Conservation (phyloP, 2,329 filamentous ascomycete species). For the Xylaria sp. region DNA sequence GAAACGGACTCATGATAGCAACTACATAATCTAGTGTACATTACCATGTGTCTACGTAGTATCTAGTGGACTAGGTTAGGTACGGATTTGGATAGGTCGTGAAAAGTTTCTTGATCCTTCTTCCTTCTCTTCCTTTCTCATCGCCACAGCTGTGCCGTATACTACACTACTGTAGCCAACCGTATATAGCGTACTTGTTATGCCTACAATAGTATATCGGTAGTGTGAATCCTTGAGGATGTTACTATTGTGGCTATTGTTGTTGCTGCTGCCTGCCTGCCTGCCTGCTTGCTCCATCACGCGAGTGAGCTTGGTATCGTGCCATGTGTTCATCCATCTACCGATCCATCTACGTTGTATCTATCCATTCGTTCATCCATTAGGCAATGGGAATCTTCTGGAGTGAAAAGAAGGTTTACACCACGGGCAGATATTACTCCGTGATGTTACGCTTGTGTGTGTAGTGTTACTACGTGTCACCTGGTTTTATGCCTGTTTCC, state of each 20-base stretch:
- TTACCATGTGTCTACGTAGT: too few relatives aligned
- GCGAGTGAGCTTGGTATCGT: neutral
- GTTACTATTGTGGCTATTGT: neutral
- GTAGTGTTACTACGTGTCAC: too few relatives aligned
- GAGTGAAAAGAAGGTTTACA: too few relatives aligned
- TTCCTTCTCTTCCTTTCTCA: neutral
- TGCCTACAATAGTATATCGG: neutral
- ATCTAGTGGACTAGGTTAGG: too few relatives aligned
- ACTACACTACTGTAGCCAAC: too few relatives aligned
- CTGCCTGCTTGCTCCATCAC: neutral
- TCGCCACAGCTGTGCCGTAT: neutral
- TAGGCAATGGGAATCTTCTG: too few relatives aligned
- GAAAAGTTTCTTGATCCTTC: neutral
- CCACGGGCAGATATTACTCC: neutral
- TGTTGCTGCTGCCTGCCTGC: neutral
- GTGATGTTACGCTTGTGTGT: too few relatives aligned
- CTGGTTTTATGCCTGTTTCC: neutral
- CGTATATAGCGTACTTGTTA: neutral
- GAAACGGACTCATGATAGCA: neutral
- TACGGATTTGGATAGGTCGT: neutral
- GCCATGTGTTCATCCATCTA: neutral
- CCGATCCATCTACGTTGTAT: neutral
- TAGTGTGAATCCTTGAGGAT: conserved; percentile 25
- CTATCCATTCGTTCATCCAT: too few relatives aligned
- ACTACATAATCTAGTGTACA: too few relatives aligned